Evolutionary conservation across 2,329 filamentous ascomycete species (phyloP), one percentile per base, ranked within the genome.

Genomic region (Ascochyta lentis): DNA sequence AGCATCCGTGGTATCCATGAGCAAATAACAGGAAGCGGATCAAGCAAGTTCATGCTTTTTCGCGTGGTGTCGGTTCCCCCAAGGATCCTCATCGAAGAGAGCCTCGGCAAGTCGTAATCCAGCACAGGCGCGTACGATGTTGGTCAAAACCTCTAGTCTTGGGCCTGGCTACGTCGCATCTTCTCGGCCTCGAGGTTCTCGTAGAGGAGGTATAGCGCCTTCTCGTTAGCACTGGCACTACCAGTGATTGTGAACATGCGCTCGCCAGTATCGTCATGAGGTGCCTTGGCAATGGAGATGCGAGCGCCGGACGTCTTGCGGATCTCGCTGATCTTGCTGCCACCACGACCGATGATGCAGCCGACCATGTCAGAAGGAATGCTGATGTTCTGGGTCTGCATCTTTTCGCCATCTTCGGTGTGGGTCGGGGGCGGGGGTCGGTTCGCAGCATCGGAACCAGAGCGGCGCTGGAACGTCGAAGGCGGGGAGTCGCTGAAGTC

Each of bases 211-310:
- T 96, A 97, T 26, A 99, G 84, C 4, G 95, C 95, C 67, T 92
- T 94, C 80, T 99, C 95, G 71, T 99, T 99, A 63, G 92, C 92
- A 79, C 89, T 89, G 58, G 91, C 89, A 58, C 91, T 96, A 66
- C 95, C 95, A 85, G 96, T 97, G 76, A 99, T 99, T 72, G 95
- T 99, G 81, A 99, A 99, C 95, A 99, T 99, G 71, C 95, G 89
- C 84, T 99, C 95, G 65, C 95, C 95, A 58, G 92, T 96, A 67
- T 98, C 95, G 69, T 99, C 95, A 72, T 99, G 95, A 53, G 95
- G 92, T 42, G 93, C 89, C 83, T 97, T 98, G 68, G 94, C 94
- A 77, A 98, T 98, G 41, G 93, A 97, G 79, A 99, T 99, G 71
- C 94, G 90, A 59, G 95, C 95, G 58, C 93, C 93, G 50, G 95